A percentile compares a stretch with the other conserved stretches of the same genome.
Conservation (phyloP, 352 stramenopile genomes). For the Thraustotheca clavata region DNA sequence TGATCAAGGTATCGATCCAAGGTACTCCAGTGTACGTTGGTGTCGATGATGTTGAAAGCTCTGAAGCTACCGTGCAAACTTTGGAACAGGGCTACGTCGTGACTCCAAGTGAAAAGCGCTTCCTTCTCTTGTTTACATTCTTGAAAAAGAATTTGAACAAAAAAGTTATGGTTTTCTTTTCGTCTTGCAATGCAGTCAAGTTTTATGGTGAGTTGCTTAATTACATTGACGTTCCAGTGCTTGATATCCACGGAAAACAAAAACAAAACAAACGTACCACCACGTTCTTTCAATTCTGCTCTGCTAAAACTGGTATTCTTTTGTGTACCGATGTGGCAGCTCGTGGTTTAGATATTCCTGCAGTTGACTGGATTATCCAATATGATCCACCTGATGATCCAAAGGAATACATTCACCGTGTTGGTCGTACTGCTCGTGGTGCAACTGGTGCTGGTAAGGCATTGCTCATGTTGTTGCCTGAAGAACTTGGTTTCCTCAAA, state of each 20-base stretch:
- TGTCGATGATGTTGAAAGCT: slow-evolving; percentile 75
- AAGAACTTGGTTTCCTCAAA: slow-evolving; percentile 97
- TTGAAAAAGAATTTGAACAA: slow-evolving; percentile 99
- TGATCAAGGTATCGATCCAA: slow-evolving; percentile 90
- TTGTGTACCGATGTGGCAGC: slow-evolving; percentile 98
- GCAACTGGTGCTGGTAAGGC: slow-evolving; percentile 87
- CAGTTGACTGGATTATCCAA: slow-evolving; percentile 98
- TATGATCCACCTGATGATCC: slow-evolving; percentile 97
- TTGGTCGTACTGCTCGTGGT: slow-evolving; percentile 95
- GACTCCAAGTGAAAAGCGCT: slow-evolving; percentile 95
- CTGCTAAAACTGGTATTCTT: slow-evolving; percentile 88
- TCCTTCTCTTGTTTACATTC: slow-evolving; percentile 99
- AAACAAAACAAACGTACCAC: slow-evolving; percentile 97
- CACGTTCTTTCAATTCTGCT: slow-evolving; percentile 99
- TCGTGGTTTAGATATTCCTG: slow-evolving; percentile 96
- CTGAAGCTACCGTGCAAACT: slow-evolving; percentile 85
- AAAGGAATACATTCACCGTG: slow-evolving; percentile 98
- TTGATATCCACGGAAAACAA: slow-evolving; percentile 99
- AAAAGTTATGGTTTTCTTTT: slow-evolving; percentile 97
- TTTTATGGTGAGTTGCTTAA: slow-evolving; percentile 99
- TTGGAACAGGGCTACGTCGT: slow-evolving; percentile 98
- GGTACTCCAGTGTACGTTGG: slow-evolving; percentile 97
- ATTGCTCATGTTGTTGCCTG: slow-evolving; percentile 96
- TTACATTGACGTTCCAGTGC: slow-evolving; percentile 98
- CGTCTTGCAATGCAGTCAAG: slow-evolving; percentile 93